A percentile compares a stretch with the other conserved stretches of the same genome.
Conservation (phyloP, 495 filamentous ascomycete genomes). For the Annulohypoxylon bovei region DNA sequence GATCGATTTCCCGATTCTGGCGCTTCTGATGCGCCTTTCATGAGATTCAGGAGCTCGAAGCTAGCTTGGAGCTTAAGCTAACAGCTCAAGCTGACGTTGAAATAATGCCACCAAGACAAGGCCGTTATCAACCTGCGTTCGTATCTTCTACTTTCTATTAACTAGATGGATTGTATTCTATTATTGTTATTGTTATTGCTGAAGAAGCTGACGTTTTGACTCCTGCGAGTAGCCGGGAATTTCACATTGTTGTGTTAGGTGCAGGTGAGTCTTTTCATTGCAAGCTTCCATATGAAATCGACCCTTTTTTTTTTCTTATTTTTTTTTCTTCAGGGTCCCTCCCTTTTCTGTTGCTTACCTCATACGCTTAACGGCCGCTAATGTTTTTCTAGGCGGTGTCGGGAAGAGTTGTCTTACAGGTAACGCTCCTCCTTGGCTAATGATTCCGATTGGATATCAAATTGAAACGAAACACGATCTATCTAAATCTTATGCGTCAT, state of each 20-base stretch:
- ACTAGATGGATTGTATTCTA: not conserved
- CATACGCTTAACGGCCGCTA: constrained; percentile 46
- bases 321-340: constrained; percentile 11
- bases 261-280: constrained; percentile 67
- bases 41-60: constrained; percentile 33
- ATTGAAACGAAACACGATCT: constrained; percentile 31
- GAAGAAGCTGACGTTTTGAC: constrained; percentile 26
- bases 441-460: constrained; percentile 37
- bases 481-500: constrained; percentile 18
- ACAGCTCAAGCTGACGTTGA: constrained; percentile 11
- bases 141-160: constrained; percentile 11
- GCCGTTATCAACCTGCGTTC: constrained; percentile 41
- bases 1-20: constrained; percentile 16
- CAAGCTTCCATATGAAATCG: constrained; percentile 16
- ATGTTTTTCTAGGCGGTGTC: constrained; percentile 77
- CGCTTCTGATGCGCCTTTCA: constrained; percentile 37
- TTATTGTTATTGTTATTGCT: constrained; percentile 3
- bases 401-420: constrained; percentile 98
- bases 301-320: not conserved
- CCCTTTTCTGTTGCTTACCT: constrained; percentile 7
- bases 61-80: constrained; percentile 38
- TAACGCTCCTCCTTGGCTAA: constrained; percentile 53
- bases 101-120: constrained; percentile 43
- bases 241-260: constrained; percentile 91
- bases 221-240: constrained; percentile 71